Conservation (phyloP, 1,284 basidiomycete species). For the Cystobasidium sp. region DNA sequence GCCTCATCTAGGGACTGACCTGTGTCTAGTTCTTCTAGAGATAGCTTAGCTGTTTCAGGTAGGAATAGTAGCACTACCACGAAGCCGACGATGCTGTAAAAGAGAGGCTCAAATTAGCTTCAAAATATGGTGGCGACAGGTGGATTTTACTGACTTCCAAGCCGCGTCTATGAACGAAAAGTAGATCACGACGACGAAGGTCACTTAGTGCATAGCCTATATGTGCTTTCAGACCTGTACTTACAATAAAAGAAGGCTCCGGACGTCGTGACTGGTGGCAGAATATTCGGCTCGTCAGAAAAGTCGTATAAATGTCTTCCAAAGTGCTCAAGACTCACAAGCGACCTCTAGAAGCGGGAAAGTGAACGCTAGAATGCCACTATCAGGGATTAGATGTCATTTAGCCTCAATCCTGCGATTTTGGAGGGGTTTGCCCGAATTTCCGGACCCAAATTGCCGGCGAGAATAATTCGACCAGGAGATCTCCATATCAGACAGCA, state of each 20-base stretch:
- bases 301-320: neutral
- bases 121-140: neutral
- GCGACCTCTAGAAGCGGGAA: constrained; percentile 53
- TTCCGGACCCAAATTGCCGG: too few relatives aligned
- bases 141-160: constrained; percentile 15
- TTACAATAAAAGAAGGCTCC: constrained; percentile 37
- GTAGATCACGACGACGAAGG: neutral
- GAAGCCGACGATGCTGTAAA: constrained; percentile 60
- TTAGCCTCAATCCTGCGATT: too few relatives aligned
- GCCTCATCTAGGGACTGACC: neutral
- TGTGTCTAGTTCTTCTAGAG: constrained; percentile 69
- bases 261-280: constrained; percentile 44
- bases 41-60: constrained; percentile 54
- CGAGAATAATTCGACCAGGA: too few relatives aligned
- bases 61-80: constrained; percentile 57
- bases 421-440: too few relatives aligned
- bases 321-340: constrained; percentile 47
- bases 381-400: neutral
- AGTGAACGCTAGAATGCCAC: constrained; percentile 49
- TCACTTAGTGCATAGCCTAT: neutral
- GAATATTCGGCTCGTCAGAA: neutral
- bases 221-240: neutral
- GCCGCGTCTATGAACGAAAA: constrained; percentile 4
- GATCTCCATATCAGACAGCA: too few relatives aligned
- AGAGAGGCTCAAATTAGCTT: constrained; percentile 50